Conservation (phyloP, 164 flowering plant genomes). For the Kalanchoe fedtschenkoi region DNA sequence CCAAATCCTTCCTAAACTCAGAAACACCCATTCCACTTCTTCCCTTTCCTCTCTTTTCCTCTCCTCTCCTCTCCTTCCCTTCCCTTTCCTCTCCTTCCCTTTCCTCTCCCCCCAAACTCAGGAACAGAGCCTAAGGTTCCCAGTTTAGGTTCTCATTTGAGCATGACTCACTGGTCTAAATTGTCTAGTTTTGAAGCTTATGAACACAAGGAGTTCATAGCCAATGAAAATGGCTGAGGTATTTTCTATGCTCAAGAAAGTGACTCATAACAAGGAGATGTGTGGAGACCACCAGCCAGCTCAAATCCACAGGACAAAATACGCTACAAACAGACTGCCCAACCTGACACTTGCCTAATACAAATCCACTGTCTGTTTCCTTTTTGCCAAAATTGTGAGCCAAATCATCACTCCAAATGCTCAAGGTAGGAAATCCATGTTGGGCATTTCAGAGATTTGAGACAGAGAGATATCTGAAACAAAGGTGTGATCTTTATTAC, state of each 20-base stretch:
- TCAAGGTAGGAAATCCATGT: neutral
- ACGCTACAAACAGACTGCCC: neutral
- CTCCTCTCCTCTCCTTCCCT: too few species aligned
- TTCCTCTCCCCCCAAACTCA: too few species aligned
- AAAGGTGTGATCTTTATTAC: neutral
- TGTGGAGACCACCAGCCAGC: neutral
- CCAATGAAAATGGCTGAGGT: neutral
- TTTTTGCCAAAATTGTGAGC: neutral
- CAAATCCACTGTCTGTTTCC: conserved; percentile 1
- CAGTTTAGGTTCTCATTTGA: too few species aligned
- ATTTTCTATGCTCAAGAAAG: neutral
- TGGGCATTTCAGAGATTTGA: neutral
- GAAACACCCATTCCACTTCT: too few species aligned
- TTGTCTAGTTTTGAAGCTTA: neutral
- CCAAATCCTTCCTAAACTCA: too few species aligned
- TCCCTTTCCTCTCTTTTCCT: too few species aligned
- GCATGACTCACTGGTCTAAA: too few species aligned
- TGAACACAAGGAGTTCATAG: neutral
- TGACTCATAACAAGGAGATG: conserved; percentile 1
- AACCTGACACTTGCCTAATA: neutral
- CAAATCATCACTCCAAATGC: neutral
- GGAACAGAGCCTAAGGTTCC: too few species aligned
- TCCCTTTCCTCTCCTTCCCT: too few species aligned
- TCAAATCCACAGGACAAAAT: neutral
- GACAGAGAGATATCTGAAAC: too few species aligned